Percentiles rank a stretch among this genome's conserved stretches.
These are phyloP conservation scores for Aspergillus texensis DNA, from an alignment of 2,329 filamentous ascomycete species.

Conservation along the genomic window DNA sequence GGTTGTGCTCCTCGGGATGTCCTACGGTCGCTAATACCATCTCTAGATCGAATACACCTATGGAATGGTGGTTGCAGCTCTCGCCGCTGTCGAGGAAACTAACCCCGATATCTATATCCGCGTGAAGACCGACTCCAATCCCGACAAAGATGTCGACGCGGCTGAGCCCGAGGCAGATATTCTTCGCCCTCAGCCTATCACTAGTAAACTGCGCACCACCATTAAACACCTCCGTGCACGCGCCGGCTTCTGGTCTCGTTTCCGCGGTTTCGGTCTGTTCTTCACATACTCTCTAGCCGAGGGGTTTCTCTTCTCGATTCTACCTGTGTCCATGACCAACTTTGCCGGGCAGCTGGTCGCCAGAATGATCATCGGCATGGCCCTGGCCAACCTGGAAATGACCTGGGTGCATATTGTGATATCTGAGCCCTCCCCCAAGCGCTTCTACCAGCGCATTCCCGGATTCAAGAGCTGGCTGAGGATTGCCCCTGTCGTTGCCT, in stretches of 20 bases:
- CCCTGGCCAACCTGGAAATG: conserved; percentile 69
- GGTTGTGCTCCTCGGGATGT: no score
- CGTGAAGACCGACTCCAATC: conserved; percentile 46
- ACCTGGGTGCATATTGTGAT: conserved; percentile 88
- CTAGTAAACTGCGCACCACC: conserved; percentile 60
- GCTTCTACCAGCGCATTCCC: conserved; percentile 72
- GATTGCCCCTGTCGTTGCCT: conserved; percentile 67
- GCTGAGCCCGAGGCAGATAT: conserved; percentile 49
- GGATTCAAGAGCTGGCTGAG: conserved; percentile 67
- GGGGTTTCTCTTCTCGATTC: conserved; percentile 49
- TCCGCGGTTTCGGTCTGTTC: conserved; percentile 66
- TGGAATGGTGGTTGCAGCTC: conserved; percentile 60
- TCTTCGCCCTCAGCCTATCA: conserved; percentile 60
- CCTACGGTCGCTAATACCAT: not conserved
- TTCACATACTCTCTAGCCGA: conserved; percentile 51
- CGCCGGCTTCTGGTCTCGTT: conserved; percentile 66
- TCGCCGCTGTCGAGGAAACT: conserved; percentile 66
- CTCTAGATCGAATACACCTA: conserved; percentile 58
- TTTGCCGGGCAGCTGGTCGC: conserved; percentile 52
- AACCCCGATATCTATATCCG: conserved; percentile 56
- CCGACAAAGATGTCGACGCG: conserved; percentile 33
- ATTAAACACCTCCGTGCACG: conserved; percentile 63
- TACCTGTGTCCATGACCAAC: conserved; percentile 31
- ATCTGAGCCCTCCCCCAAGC: conserved; percentile 63
- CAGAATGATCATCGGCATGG: conserved; percentile 61